These are phyloP conservation scores for Fonsecaea monophora DNA, from an alignment of 2,329 filamentous ascomycete genomes.

Conservation along the genomic window DNA sequence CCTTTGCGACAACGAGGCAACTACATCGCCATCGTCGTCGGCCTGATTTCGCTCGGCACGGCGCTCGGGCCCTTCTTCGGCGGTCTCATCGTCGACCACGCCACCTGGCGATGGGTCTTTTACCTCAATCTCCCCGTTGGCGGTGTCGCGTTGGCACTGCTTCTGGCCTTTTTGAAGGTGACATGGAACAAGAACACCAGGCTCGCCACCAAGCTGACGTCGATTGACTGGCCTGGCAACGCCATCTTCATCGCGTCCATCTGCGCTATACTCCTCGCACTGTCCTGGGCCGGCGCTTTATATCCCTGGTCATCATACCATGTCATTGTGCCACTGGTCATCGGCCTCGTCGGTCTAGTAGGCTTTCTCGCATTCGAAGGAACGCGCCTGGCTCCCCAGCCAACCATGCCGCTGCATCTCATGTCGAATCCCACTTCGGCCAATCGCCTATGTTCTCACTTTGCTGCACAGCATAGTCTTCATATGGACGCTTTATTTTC, in stretches of 20 bases:
- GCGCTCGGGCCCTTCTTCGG: constrained; percentile 47
- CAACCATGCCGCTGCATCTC: constrained; percentile 47
- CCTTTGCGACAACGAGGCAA: constrained; percentile 44
- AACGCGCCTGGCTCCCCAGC: constrained; percentile 47
- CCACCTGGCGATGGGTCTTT: constrained; percentile 46
- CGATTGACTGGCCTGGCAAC: constrained; percentile 53
- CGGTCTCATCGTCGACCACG: constrained; percentile 48
- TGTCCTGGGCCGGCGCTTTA: constrained; percentile 52
- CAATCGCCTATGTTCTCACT: constrained; percentile 50
- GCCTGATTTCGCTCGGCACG: constrained; percentile 44
- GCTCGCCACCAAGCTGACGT: constrained; percentile 42
- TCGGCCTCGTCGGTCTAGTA: constrained; percentile 45
- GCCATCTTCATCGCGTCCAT: constrained; percentile 48
- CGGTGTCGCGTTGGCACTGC: constrained; percentile 36
- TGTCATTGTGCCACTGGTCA: constrained; percentile 49
- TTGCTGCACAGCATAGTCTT: constrained; percentile 53
- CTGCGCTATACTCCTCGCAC: constrained; percentile 50
- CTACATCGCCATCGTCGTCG: constrained; percentile 44
- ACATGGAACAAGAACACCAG: constrained; percentile 36
- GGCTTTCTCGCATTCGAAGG: constrained; percentile 47
- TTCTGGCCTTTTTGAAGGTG: constrained; percentile 45
- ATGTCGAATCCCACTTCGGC: constrained; percentile 47
- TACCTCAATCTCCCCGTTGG: constrained; percentile 52
- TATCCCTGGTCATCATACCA: constrained; percentile 50
- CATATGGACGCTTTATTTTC: constrained; percentile 53